These are phyloP conservation scores for Populus davidiana DNA, from an alignment of 345 rosid genomes.

Conservation along the genomic window DNA sequence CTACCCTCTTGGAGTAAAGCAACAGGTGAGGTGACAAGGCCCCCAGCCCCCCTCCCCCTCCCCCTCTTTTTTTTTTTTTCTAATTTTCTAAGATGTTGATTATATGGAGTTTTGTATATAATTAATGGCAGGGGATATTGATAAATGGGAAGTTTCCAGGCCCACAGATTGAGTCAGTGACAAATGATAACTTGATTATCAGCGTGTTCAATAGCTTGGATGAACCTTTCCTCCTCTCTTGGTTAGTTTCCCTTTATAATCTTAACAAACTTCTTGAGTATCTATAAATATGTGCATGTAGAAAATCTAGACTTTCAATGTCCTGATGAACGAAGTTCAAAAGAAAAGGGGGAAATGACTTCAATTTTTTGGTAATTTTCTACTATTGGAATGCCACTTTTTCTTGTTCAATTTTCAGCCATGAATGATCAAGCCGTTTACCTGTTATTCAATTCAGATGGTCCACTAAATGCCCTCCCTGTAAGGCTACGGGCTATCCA, in stretches of 20 bases:
- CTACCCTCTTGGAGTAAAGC: conserved; percentile 63
- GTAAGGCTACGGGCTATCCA: background rate
- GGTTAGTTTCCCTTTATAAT: conserved; percentile 41
- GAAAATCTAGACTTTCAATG: background rate
- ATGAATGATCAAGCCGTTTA: background rate
- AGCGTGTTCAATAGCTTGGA: conserved; percentile 84
- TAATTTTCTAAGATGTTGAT: background rate
- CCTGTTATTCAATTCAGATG: background rate
- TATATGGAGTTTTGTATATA: background rate
- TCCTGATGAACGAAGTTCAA: background rate
- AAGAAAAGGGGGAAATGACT: background rate
- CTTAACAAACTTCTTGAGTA: background rate
- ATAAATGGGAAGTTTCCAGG: conserved; percentile 95
- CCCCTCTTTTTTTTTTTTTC: background rate
- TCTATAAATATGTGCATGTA: background rate
- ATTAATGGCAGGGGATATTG: conserved; percentile 64
- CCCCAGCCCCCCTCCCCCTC: too few species aligned
- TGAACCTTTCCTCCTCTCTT: conserved; percentile 83
- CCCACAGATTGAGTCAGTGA: conserved; percentile 74
- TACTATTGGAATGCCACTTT: background rate
- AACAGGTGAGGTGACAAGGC: conserved; percentile 37
- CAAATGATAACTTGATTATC: conserved; percentile 82
- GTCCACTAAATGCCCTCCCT: background rate
- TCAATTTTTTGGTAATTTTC: background rate
- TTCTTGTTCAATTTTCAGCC: background rate